Evolutionary conservation across 306 rosid genomes (phyloP), one percentile per base, ranked within the genome.

Genomic region (Cercis canadensis): DNA sequence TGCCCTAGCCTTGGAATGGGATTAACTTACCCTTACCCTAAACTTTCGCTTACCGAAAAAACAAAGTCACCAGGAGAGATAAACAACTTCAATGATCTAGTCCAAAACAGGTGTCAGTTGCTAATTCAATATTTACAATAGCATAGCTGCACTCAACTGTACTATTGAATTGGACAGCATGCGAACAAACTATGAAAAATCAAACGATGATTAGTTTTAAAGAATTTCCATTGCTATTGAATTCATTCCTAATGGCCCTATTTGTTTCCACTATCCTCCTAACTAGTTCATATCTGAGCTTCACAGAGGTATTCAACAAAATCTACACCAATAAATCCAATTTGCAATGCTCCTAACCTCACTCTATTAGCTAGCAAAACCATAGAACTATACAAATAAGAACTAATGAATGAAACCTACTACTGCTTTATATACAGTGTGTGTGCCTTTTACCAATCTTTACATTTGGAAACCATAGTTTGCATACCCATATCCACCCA

Each of bases 211-310:
- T 3, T 1, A 24, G 29, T 24, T 24, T 1, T 17, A 78, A 83
- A 73, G 62, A 85, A 70, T 77, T 80, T 80, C 39, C 62, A 39
- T 67, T 47, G 14, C 70, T 70, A 16, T 67, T 71, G 43, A 66
- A 74, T 63, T 33, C 78, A 69, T 76, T 67, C 33, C 74, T n/a
- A n/a, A 19, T 31, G 44, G 51, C 2, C 70, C 79, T 77, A 72
- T 46, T 52, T 14, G 40, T 76, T 29, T 70, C 19, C 46, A 29
- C 79, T 72, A 71, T 11, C 17, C 57, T 77, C 67, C 67, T 70
- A 5, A 53, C 43, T 16, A 49, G 59, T n/a, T 44, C 24, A 59
- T 6, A 11, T 33, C 4, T 44, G 37, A 24, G 46, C 36, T 69
- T 69, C 66, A 78, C 81, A 37, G 59, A 72, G 53, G 43, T 57